Evolutionary conservation across 2,329 filamentous ascomycete genomes (phyloP), one percentile per base, ranked within the genome.

Genomic region (Talaromyces islandicus): DNA sequence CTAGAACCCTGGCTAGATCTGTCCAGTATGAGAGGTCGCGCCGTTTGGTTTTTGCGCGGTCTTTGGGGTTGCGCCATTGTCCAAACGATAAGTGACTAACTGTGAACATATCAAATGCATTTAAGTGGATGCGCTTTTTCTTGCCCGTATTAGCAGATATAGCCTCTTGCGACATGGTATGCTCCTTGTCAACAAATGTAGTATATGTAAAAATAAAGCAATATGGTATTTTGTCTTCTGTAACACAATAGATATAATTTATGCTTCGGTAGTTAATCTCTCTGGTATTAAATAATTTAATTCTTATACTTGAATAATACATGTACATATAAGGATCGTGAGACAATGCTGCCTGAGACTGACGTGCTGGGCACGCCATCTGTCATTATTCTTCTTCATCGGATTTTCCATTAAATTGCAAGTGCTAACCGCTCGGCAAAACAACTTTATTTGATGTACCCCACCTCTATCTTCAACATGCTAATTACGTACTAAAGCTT

Each of bases 1-100:
- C 78, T 2, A 81, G 71, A 58, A 75, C 73, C 60, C 80, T 73
- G 1, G 80, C 80, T 2, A 82, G 65, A 1, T 73, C 65, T 2
- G 78, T 75, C 80, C 80, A 82, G 64, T 79, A 75, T 24, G 75
- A 70, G 25, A 81, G 66, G 21, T 71, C 73, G 73, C 75, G 6
- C 76, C 65, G 56, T 69, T 67, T 65, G 72, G 72, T 38, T 71
- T 75, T 30, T 75, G 61, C 50, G 73, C 68, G 17, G 73, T 73
- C 76, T 32, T 59, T 60, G 1, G 67, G 67, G 58, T 66, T 64
- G 54, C 60, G 64, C 68, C 67, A 71, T n/a, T 69, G 65, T 58
- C 73, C 73, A 17, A 73, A 72, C 57, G 71, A 70, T 25, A 75
- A 59, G 64, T 76, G 73, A 12, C 73, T 69, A 7, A 74, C 72